phyloP scores from a whole-genome alignment of 345 rosid species.

The Angophora floribunda region DNA sequence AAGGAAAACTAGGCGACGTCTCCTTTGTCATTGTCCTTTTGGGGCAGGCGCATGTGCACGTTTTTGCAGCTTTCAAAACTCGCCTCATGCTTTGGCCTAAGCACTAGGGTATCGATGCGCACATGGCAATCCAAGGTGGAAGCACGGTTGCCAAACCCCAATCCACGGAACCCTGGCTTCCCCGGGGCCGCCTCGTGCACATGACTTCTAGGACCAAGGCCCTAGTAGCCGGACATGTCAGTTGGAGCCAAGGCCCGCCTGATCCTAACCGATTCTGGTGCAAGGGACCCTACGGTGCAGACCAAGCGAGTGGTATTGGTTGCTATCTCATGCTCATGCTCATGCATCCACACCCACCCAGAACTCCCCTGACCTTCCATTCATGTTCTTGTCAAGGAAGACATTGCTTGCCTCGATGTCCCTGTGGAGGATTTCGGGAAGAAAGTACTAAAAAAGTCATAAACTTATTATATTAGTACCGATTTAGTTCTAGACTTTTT shows the following conservation, averaged over 20 bases:
- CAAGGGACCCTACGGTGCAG: conserved; percentile 68
- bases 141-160: not conserved
- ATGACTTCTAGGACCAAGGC: conserved; percentile 40
- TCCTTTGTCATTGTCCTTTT: not conserved
- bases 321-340: conserved; percentile 39
- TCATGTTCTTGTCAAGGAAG: conserved; percentile 63
- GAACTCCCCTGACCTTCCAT: conserved; percentile 60
- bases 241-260: conserved; percentile 39
- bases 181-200: conserved; percentile 38
- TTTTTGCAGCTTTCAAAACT: conserved; percentile 9
- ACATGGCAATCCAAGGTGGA: not conserved
- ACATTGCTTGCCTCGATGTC: conserved; percentile 85
- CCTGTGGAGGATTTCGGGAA: conserved; percentile 51
- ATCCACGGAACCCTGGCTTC: too few relatives aligned
- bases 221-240: conserved; percentile 41
- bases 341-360: conserved; percentile 66
- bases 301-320: conserved; percentile 61
- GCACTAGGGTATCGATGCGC: too few relatives aligned
- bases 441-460: too few relatives aligned
- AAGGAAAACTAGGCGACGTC: not conserved
- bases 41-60: conserved; percentile 40
- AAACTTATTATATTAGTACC: too few relatives aligned
- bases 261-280: conserved; percentile 49
- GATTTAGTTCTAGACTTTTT: too few relatives aligned
- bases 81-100: not conserved